These are phyloP conservation scores for Lactarius sanguifluus DNA, from an alignment of 768 basidiomycete genomes.

Conservation along the genomic window DNA sequence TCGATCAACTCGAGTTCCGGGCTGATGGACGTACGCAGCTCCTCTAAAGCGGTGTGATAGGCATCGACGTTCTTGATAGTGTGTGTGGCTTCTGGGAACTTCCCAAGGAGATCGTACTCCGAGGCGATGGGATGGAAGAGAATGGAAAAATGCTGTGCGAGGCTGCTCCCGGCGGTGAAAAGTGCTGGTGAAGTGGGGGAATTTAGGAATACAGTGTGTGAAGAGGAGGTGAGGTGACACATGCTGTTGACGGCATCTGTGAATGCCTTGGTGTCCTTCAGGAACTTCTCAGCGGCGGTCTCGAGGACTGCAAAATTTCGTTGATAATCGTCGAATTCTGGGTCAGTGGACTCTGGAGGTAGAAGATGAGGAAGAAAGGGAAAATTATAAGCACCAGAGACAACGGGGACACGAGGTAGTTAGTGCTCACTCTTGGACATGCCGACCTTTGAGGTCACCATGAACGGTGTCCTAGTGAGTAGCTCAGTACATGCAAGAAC, in stretches of 20 bases:
- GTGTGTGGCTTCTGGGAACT: slow-evolving; percentile 72
- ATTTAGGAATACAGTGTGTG: slow-evolving; percentile 2
- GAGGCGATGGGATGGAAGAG: slow-evolving; percentile 66
- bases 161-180: slow-evolving; percentile 63
- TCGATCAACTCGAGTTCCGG: slow-evolving; percentile 97
- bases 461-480: slow-evolving; percentile 75
- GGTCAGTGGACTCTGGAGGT: slow-evolving; percentile 68
- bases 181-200: slow-evolving; percentile 47
- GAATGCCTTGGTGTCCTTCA: slow-evolving; percentile 90
- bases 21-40: slow-evolving; percentile 70
- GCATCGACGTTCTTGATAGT: slow-evolving; percentile 76
- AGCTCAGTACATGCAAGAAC: slow-evolving; percentile 11
- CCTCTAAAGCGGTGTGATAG: slow-evolving; percentile 76
- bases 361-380: neutral
- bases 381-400: neutral
- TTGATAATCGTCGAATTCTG: slow-evolving; percentile 87
- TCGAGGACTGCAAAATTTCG: slow-evolving; percentile 78
- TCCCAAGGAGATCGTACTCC: slow-evolving; percentile 78
- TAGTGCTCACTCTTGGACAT: slow-evolving; percentile 78
- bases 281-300: slow-evolving; percentile 78
- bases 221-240: slow-evolving; percentile 32
- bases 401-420: neutral
- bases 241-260: slow-evolving; percentile 76
- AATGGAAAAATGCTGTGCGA: slow-evolving; percentile 59
- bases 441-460: slow-evolving; percentile 84